Evolutionary conservation across 2,329 filamentous ascomycete species (phyloP).

Genomic region (Chaetoscypha palmicola): DNA sequence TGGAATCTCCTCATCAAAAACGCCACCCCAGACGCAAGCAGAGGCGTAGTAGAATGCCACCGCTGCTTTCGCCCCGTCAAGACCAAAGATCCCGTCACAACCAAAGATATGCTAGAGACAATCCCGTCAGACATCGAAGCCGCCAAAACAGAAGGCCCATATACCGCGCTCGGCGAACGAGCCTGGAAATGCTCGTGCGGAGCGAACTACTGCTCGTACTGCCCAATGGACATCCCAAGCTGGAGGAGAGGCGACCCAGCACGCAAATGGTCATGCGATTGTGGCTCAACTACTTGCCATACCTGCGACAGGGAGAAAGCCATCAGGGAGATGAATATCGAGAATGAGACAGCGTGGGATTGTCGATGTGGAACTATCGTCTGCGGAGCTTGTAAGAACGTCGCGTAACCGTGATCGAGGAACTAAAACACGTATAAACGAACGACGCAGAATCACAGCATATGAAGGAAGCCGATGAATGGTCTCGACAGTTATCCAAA

Average conservation of each 20-base stretch:
- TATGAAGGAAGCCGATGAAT: no score
- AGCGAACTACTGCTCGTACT: not conserved
- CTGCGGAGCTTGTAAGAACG: constrained; percentile 1
- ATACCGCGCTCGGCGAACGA: not conserved
- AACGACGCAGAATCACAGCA: no score
- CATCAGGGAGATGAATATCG: not conserved
- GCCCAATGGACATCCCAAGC: not conserved
- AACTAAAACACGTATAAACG: no score
- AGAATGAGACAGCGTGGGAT: not conserved
- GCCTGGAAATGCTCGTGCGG: not conserved
- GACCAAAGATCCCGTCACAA: not conserved
- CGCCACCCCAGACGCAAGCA: not conserved
- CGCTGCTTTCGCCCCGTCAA: constrained; percentile 10
- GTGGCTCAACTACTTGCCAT: not conserved
- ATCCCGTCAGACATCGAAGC: not conserved
- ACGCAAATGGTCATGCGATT: not conserved
- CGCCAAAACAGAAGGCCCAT: no score
- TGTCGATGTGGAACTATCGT: not conserved
- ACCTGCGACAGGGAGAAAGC: not conserved
- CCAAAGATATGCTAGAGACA: not conserved
- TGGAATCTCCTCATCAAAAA: constrained; percentile 3
- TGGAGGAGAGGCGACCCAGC: not conserved
- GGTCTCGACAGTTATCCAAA: no score
- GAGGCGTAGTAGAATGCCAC: constrained; percentile 11
- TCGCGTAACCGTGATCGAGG: no score